Evolutionary conservation across 208 protist genomes (phyloP), one percentile per base, ranked within the genome.

Genomic region (Sergeia podlipaevii): DNA sequence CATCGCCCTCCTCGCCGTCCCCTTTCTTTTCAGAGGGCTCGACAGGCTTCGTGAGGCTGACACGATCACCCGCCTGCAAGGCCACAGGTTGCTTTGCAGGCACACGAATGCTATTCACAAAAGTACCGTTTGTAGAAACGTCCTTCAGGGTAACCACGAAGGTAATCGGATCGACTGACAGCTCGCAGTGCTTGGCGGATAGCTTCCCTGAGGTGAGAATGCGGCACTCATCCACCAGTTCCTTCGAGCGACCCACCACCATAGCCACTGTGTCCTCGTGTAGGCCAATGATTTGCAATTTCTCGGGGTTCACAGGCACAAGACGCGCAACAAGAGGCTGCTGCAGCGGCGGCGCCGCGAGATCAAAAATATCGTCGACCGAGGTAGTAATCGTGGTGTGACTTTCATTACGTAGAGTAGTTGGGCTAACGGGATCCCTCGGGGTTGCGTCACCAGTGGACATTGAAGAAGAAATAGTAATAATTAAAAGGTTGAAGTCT

Each of bases 81-180:
- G 44, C 43, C 34, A 79, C 72, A 23, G 45, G 36, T 34, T 58
- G 52, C 5, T 47, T 54, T 48, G 80, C 87, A 0, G 38, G 26
- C 0, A 92, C 8, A 4, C 89, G 81, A n/a, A 20, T 38, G 33
- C 72, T 74, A 42, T 96, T 93, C 28, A 91, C 43, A 42, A 70
- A 91, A 1, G 80, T 90, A 27, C 89, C 89, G 52, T 96, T 96
- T 15, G 80, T 83, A 1, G 81, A 91, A 2, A 50, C 38, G 56
- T 96, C 89, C 28, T 46, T 65, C 36, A 95, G 42, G 26, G 42
- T 63, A 1, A 96, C 52, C 13, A 62, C 45, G 20, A 66, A 44
- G 4, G 85, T 90, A 30, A 70, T 36, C n/a, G 78, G 51, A 52
- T 90, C 68, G 17, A 93, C 62, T 21, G 30, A 15, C 24, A 96